phyloP scores from a whole-genome alignment of 2,329 filamentous ascomycete species.

The Colletotrichum euphorbiae region DNA sequence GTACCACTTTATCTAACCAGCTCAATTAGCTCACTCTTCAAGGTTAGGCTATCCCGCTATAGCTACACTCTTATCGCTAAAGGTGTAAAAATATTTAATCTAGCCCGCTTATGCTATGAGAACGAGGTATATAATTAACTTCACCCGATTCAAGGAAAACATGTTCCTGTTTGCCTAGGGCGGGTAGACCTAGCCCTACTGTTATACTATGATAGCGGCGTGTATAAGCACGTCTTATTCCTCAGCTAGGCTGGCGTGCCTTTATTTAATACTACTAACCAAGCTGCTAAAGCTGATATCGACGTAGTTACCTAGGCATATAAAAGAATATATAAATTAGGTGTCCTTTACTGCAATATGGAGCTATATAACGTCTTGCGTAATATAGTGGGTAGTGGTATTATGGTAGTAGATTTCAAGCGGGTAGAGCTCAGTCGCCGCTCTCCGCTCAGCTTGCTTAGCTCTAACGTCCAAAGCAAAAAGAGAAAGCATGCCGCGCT shows the following conservation, averaged over 20 bases:
- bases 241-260: too few species aligned
- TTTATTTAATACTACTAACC: too few species aligned
- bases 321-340: neutral
- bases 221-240: too few species aligned
- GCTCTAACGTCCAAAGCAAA: neutral
- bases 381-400: neutral
- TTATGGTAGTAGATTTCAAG: neutral
- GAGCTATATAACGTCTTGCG: neutral
- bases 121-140: constrained; percentile 48
- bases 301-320: neutral
- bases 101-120: constrained; percentile 45
- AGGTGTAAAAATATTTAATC: constrained; percentile 47
- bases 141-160: constrained; percentile 47
- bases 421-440: neutral
- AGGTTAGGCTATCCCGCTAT: constrained; percentile 52
- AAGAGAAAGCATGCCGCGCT: neutral
- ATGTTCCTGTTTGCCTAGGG: constrained; percentile 52
- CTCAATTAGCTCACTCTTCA: constrained; percentile 50
- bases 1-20: constrained; percentile 47
- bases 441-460: neutral
- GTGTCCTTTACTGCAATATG: neutral
- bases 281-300: too few species aligned
- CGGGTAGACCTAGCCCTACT: constrained; percentile 45
- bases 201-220: constrained; percentile 48
- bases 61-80: constrained; percentile 58